Percentiles rank a stretch among this genome's conserved stretches.
phyloP scores from a whole-genome alignment of 352 stramenopile genomes.

The Phytopythium boreale region DNA sequence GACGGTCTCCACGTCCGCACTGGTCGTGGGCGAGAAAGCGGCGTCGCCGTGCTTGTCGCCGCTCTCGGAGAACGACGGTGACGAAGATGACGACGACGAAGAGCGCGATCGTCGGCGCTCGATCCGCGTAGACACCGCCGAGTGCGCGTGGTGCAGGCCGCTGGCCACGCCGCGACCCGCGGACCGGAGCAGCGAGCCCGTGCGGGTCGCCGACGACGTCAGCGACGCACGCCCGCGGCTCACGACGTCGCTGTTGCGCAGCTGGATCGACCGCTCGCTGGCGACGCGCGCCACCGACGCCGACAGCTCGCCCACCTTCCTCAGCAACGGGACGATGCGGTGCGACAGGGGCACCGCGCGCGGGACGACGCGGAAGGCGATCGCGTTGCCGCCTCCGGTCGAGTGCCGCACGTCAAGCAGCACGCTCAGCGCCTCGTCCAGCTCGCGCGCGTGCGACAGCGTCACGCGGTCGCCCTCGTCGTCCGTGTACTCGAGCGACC shows the following conservation, averaged over 20 bases:
- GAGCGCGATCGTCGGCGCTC: constrained; percentile 43
- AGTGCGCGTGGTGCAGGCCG: constrained; percentile 38
- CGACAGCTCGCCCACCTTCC: constrained; percentile 49
- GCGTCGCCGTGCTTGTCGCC: not conserved
- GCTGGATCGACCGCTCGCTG: constrained; percentile 15
- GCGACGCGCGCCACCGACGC: constrained; percentile 33
- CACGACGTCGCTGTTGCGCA: constrained; percentile 35
- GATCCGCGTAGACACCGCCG: constrained; percentile 40
- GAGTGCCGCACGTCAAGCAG: constrained; percentile 21
- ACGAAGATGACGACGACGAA: constrained; percentile 7
- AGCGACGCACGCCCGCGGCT: constrained; percentile 56
- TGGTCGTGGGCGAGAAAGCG: not conserved
- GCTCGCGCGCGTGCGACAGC: constrained; percentile 43
- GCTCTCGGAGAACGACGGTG: constrained; percentile 4
- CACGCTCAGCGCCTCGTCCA: constrained; percentile 54
- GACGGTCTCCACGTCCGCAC: constrained; percentile 23
- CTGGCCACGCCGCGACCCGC: constrained; percentile 45
- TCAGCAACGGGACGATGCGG: constrained; percentile 44
- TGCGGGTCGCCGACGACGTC: constrained; percentile 41
- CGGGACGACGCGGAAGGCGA: constrained; percentile 63
- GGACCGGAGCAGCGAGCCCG: constrained; percentile 35
- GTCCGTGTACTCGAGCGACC: constrained; percentile 65
- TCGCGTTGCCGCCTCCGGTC: constrained; percentile 7
- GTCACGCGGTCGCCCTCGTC: constrained; percentile 70
- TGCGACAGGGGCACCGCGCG: constrained; percentile 38